These are phyloP conservation scores for Talaromyces nanjingensis DNA, from an alignment of 495 filamentous ascomycete species.

Conservation along the genomic window DNA sequence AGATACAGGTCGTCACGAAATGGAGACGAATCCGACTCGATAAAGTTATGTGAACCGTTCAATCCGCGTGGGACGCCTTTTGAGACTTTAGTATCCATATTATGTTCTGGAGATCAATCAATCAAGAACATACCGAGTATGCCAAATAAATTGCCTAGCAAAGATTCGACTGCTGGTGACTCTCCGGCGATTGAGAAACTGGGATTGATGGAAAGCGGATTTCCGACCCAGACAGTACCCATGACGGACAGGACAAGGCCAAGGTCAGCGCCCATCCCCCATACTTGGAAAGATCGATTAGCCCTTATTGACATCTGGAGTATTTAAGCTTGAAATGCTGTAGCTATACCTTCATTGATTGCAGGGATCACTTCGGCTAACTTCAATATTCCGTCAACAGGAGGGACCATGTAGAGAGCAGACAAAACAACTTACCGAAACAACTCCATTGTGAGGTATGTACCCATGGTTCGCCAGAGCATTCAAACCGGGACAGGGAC, in stretches of 20 bases:
- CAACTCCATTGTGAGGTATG: constrained; percentile 44
- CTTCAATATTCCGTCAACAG: not conserved
- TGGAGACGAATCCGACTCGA: constrained; percentile 50
- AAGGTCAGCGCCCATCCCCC: constrained; percentile 46
- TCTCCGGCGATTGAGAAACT: constrained; percentile 31
- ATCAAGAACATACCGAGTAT: not conserved
- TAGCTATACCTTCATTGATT: not conserved
- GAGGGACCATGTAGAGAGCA: not conserved
- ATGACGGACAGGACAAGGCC: constrained; percentile 43
- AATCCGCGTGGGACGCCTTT: constrained; percentile 34
- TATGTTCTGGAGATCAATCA: not conserved
- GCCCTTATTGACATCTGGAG: not conserved
- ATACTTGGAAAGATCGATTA: constrained; percentile 21
- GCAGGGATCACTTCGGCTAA: not conserved
- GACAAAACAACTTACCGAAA: constrained; percentile 17
- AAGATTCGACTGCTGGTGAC: not conserved
- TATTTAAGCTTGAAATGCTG: too few species aligned
- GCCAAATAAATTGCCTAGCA: not conserved
- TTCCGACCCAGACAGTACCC: constrained; percentile 44
- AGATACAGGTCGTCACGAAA: constrained; percentile 46
- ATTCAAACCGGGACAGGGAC: constrained; percentile 47
- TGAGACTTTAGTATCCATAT: not conserved
- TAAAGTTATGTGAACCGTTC: constrained; percentile 48
- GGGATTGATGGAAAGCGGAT: constrained; percentile 31
- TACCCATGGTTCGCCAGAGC: constrained; percentile 49